phyloP scores from a whole-genome alignment of 192 early-diverging fungal species.

The Entrophospora sp. region DNA sequence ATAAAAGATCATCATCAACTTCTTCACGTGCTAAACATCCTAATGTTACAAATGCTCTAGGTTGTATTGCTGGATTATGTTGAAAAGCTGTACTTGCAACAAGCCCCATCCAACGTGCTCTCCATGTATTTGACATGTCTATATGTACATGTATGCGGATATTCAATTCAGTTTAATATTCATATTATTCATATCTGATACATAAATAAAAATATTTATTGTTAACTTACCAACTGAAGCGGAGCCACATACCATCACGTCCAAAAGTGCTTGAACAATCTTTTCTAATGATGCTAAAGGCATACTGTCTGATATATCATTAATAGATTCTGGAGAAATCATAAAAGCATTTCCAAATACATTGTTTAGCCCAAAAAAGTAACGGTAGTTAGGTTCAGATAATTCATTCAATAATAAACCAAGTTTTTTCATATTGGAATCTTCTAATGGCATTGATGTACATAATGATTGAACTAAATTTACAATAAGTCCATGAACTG shows the following conservation, averaged over 20 bases:
- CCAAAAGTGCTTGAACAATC: conserved; percentile 53
- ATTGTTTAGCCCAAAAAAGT: conserved; percentile 66
- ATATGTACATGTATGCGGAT: conserved; percentile 66
- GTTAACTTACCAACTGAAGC: conserved; percentile 47
- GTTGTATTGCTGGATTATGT: conserved; percentile 89
- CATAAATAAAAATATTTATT: not conserved
- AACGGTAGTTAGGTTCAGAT: conserved; percentile 68
- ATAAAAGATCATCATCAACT: conserved; percentile 84
- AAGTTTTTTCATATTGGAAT: conserved; percentile 44
- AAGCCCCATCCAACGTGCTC: conserved; percentile 86
- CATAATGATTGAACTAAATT: conserved; percentile 81
- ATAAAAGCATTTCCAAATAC: conserved; percentile 61
- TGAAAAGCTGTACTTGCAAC: conserved; percentile 89
- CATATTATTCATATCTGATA: not conserved
- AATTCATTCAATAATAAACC: conserved; percentile 62
- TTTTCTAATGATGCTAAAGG: conserved; percentile 41
- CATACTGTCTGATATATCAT: conserved; percentile 40
- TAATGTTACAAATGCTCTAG: conserved; percentile 82
- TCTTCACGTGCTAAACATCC: conserved; percentile 84
- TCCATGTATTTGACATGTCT: conserved; percentile 76
- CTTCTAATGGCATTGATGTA: conserved; percentile 48
- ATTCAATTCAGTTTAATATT: conserved; percentile 34
- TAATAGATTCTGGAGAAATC: conserved; percentile 43
- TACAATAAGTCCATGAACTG: conserved; percentile 85
- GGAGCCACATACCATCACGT: conserved; percentile 56